Evolutionary conservation across 768 basidiomycete species (phyloP).

Genomic region (Tricholoma bakamatsutake): DNA sequence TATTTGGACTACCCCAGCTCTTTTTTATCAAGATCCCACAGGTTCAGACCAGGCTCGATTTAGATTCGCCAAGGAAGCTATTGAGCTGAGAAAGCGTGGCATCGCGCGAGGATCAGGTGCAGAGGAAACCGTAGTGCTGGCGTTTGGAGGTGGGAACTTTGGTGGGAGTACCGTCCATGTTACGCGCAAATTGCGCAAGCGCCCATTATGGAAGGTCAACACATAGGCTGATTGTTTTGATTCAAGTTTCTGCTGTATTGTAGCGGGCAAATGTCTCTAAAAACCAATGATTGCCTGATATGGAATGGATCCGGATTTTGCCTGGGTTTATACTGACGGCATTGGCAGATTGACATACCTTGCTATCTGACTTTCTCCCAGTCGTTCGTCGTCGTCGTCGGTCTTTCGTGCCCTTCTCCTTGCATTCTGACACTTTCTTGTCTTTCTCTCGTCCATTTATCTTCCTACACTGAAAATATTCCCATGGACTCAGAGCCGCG

Average conservation of each 20-base stretch:
- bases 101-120: slow-evolving; percentile 63
- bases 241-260: neutral
- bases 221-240: slow-evolving; percentile 45
- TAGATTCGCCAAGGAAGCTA: slow-evolving; percentile 87
- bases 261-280: slow-evolving; percentile 10
- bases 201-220: slow-evolving; percentile 76
- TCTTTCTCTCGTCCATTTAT: slow-evolving; percentile 22
- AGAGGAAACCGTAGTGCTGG: slow-evolving; percentile 89
- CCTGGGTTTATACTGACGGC: slow-evolving; percentile 30
- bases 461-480: slow-evolving; percentile 42
- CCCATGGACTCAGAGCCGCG: slow-evolving; percentile 43
- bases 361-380: slow-evolving; percentile 7
- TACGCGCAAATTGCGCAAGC: slow-evolving; percentile 81
- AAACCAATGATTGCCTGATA: slow-evolving; percentile 19
- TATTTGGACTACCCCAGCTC: neutral
- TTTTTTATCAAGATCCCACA: slow-evolving; percentile 25
- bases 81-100: slow-evolving; percentile 78
- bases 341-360: slow-evolving; percentile 36
- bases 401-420: slow-evolving; percentile 5
- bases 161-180: slow-evolving; percentile 78
- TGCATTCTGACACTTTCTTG: neutral
- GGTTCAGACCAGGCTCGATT: slow-evolving; percentile 84
- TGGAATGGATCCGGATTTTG: slow-evolving; percentile 29
- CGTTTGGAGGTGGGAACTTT: slow-evolving; percentile 69
- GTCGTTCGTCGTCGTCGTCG: neutral